phyloP scores from a whole-genome alignment of 768 basidiomycete genomes.

The Suillus clintonianus region DNA sequence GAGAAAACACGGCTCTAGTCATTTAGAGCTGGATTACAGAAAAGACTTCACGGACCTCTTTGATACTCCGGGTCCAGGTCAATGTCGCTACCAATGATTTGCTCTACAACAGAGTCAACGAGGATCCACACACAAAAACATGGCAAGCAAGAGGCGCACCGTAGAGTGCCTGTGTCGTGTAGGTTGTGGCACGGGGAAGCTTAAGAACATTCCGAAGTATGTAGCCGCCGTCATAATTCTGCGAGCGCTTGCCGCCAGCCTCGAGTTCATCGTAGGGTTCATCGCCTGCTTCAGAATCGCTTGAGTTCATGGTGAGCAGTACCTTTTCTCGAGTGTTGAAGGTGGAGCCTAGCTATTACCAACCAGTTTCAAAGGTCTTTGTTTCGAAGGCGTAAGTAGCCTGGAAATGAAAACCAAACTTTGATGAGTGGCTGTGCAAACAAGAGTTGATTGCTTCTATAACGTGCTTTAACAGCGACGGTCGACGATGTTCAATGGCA shows the following conservation, averaged over 20 bases:
- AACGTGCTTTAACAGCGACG: not conserved
- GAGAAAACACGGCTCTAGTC: not conserved
- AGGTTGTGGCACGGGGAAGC: constrained; percentile 60
- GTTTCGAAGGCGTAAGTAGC: not conserved
- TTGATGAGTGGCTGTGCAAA: not conserved
- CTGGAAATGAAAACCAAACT: constrained; percentile 1
- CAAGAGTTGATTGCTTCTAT: not conserved
- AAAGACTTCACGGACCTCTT: constrained; percentile 47
- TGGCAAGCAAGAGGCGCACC: constrained; percentile 35
- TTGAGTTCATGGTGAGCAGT: constrained; percentile 9
- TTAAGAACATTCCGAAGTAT: constrained; percentile 49
- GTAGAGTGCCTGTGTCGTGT: constrained; percentile 61
- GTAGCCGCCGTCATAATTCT: constrained; percentile 19
- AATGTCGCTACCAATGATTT: constrained; percentile 64
- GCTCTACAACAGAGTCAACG: constrained; percentile 44
- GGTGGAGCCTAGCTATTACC: not conserved
- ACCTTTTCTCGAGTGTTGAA: not conserved
- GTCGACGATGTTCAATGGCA: not conserved
- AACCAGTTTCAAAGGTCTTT: not conserved
- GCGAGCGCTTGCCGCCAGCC: not conserved
- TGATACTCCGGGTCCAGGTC: constrained; percentile 79
- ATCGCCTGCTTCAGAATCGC: constrained; percentile 26
- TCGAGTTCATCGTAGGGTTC: constrained; percentile 17
- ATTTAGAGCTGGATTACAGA: not conserved
- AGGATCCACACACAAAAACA: not conserved